phyloP scores from a whole-genome alignment of 805 yeast genomes.

The Nakazawaea siamensis region DNA sequence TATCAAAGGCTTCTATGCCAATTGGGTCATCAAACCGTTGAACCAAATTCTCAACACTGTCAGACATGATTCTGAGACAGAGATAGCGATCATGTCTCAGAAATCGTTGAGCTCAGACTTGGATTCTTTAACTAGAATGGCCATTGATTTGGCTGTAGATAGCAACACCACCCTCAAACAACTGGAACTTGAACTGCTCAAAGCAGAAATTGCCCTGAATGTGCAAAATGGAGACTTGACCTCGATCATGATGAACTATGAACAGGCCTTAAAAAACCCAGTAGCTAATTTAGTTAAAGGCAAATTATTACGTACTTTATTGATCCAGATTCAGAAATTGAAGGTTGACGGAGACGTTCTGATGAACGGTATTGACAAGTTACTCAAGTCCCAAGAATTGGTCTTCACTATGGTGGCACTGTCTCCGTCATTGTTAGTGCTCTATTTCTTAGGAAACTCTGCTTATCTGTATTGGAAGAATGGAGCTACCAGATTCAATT shows the following conservation, averaged over 20 bases:
- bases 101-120: slow-evolving; percentile 74
- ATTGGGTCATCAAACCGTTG: slow-evolving; percentile 81
- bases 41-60: slow-evolving; percentile 67
- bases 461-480: slow-evolving; percentile 22
- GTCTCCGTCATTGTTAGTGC: slow-evolving; percentile 62
- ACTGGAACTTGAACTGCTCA: slow-evolving; percentile 16
- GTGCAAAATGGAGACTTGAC: slow-evolving; percentile 74
- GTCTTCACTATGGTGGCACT: slow-evolving; percentile 92
- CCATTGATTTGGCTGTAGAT: slow-evolving; percentile 48
- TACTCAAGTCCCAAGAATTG: slow-evolving; percentile 83
- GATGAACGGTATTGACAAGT: slow-evolving; percentile 80
- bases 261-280: slow-evolving; percentile 64
- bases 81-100: slow-evolving; percentile 71
- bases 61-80: slow-evolving; percentile 71
- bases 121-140: slow-evolving; percentile 82
- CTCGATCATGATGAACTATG: slow-evolving; percentile 73
- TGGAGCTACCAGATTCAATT: slow-evolving; percentile 27
- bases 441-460: slow-evolving; percentile 35
- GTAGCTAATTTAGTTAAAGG: slow-evolving; percentile 57
- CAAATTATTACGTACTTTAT: slow-evolving; percentile 60
- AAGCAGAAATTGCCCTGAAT: slow-evolving; percentile 30
- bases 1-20: slow-evolving; percentile 53
- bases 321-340: slow-evolving; percentile 92
- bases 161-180: not conserved
- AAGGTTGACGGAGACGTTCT: slow-evolving; percentile 94